Base-by-base conservation (phyloP, 768 basidiomycete genomes). In the Tricholoma sp. region DNA sequence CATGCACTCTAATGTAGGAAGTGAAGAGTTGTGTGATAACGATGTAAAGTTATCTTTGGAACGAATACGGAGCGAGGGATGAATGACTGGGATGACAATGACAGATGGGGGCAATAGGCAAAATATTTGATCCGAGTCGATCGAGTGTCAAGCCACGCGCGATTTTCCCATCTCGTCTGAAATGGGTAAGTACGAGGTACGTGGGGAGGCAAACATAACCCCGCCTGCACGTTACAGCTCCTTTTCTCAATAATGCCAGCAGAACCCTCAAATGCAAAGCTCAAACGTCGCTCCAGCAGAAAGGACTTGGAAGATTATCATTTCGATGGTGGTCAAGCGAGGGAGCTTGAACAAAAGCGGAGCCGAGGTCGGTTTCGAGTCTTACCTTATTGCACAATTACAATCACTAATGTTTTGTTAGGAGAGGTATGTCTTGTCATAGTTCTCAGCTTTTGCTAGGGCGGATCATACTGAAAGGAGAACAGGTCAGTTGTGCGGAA, bases 401-500 rank as follows among this genome's bases (percentile, higher is more conserved):
- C 50, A 45, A 50, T 59, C 60, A 58, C 41, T 47, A 61, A 56
- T 41, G 32, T 31, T 45, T 45, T 35, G 56, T 27, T 41, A 72
- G 71, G 70, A 51, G 70, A 72, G 63, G 70, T 71, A 64, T 57
- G 67, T 66, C 22, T 41, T 37, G 18, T 29, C 21, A 35, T 34
- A 27, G 51, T 8, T 18, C 59, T 41, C 47, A 32, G n/a, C 12
- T 22, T 22, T 35, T 50, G 52, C 47, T 1, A 31, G n/a, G 14
- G 29, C 45, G 22, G 8, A 49, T 31, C 27, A 35, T 41, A 22
- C 59, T 64, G 54, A 58, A 58, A 53, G 55, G 54, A 55, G 52
- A 47, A 41, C 76, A 89, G 79, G 85, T 89, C 69, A 86, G 84
- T 69, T 89, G 86, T 72, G 86, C 87, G 65, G 88, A 89, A 71